These are phyloP conservation scores for Claviceps cyperi DNA, from an alignment of 2,329 filamentous ascomycete species.

Conservation along the genomic window DNA sequence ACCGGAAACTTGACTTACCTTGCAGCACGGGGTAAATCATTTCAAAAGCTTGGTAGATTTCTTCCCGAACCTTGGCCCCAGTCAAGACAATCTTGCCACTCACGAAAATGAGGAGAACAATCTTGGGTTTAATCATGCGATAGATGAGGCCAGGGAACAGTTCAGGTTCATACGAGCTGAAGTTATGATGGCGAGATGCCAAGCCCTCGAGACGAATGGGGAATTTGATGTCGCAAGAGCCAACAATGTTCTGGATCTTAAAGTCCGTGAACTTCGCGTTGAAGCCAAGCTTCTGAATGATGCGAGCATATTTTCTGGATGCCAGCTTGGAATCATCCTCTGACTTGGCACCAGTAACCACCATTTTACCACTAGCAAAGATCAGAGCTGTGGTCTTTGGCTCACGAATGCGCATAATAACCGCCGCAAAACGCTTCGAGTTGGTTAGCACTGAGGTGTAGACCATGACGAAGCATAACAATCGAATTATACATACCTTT, in stretches of 20 bases:
- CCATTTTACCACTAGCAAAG: constrained; percentile 98
- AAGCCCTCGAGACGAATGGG: constrained; percentile 93
- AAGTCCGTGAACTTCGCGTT: constrained; percentile 99
- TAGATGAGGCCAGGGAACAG: constrained; percentile 98
- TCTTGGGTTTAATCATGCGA: constrained; percentile 99
- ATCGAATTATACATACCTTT: constrained; percentile 49
- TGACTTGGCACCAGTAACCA: constrained; percentile 93
- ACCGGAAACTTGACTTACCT: constrained; percentile 36
- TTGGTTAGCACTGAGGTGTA: constrained; percentile 7
- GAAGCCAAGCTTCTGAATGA: constrained; percentile 99
- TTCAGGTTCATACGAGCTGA: constrained; percentile 97
- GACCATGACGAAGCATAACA: constrained; percentile 8
- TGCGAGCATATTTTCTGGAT: constrained; percentile 92
- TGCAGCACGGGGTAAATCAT: constrained; percentile 94
- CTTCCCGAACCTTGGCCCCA: constrained; percentile 92
- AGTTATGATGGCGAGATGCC: constrained; percentile 95
- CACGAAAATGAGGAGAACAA: constrained; percentile 94
- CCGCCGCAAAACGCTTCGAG: constrained; percentile 85
- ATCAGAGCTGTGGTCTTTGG: constrained; percentile 97
- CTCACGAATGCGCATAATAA: constrained; percentile 99
- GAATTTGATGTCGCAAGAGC: constrained; percentile 98
- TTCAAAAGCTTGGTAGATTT: constrained; percentile 94
- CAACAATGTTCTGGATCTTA: constrained; percentile 99
- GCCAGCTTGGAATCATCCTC: constrained; percentile 97
- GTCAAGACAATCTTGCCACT: constrained; percentile 97